These are phyloP conservation scores for Lactifluus volemus DNA, from an alignment of 768 basidiomycete genomes.

Conservation along the genomic window DNA sequence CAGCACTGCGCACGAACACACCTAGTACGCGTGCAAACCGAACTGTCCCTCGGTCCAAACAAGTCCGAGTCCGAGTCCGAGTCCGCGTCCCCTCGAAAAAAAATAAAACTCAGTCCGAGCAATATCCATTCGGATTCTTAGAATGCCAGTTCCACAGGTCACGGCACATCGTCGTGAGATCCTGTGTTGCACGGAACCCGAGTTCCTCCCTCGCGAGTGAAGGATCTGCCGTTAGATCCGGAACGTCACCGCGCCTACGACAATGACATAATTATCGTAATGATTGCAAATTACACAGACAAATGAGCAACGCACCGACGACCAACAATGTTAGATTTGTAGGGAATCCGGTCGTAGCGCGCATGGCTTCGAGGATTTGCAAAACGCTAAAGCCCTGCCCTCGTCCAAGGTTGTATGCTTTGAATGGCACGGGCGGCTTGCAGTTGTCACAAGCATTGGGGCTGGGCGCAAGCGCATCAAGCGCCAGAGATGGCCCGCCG, in stretches of 20 bases:
- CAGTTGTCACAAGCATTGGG: constrained; percentile 53
- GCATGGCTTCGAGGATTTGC: constrained; percentile 93
- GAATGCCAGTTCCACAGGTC: constrained; percentile 99
- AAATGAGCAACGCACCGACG: constrained; percentile 54
- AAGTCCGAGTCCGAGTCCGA: neutral
- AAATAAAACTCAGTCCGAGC: constrained; percentile 4
- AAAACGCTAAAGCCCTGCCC: constrained; percentile 89
- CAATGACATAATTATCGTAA: neutral
- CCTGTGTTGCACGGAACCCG: constrained; percentile 75
- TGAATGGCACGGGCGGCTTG: constrained; percentile 54
- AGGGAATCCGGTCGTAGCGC: constrained; percentile 79
- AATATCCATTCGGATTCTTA: constrained; percentile 80
- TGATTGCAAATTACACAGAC: neutral
- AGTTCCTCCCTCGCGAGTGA: constrained; percentile 86
- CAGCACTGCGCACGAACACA: neutral
- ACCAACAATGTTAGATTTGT: constrained; percentile 82
- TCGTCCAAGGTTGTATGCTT: constrained; percentile 95
- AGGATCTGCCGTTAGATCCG: constrained; percentile 93
- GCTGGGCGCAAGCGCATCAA: constrained; percentile 65
- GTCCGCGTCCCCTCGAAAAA: neutral
- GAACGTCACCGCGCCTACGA: constrained; percentile 85
- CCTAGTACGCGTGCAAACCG: neutral
- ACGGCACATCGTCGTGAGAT: constrained; percentile 86
- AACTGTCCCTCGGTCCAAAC: neutral
- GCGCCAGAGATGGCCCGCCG: constrained; percentile 87